Base-by-base conservation (phyloP, 176 grass and related monocot species). In the Carex littledalei region DNA sequence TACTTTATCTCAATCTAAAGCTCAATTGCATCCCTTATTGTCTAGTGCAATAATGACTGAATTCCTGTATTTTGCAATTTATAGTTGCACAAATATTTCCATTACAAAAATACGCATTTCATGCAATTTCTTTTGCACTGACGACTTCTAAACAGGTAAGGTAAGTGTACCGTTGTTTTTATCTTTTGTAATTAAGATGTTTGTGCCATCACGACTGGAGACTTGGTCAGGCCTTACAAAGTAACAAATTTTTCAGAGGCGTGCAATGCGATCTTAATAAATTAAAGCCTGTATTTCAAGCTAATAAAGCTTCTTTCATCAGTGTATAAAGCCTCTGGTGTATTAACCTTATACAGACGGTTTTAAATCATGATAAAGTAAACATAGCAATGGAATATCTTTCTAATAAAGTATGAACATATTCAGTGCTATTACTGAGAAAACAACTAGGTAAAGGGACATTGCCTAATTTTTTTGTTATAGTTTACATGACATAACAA, bases 381-480 rank as follows among this genome's bases (percentile, higher is more conserved):
- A 75, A 15, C 6, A 78, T 54, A 78, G 8, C 17, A 45, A 50
- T 50, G 47, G 10, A 12, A 50, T 50, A 50, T 50, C 47, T 50
- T 50, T 50, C 47, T 50, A 10, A 50, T 11, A 50, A 50, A 50
- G 47, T 12, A 50, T 50, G 10, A 29, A 79, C 45, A 56, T 79
- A 12, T 52, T 4, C 39, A 12, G 71, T 75, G 71, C 1, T 74
- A 13, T 18, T 24, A 63, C 16, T 45, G 35, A 64, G 9, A 32
- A 81, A n/a, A 39, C 15, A 43, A 81, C 16, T 55, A 41, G 5
- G 55, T 13, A 47, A 16, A 58, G 15, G 14, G 5, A 14, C 34
- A 69, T 26, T 69, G 64, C 63, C 63, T 26, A 83, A 54, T 83
- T 81, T 63, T 83, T 83, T 11, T 35, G 31, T 35, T 52, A 52